phyloP scores from a whole-genome alignment of 106 monocot species.

The Dactylorhiza incarnata region DNA sequence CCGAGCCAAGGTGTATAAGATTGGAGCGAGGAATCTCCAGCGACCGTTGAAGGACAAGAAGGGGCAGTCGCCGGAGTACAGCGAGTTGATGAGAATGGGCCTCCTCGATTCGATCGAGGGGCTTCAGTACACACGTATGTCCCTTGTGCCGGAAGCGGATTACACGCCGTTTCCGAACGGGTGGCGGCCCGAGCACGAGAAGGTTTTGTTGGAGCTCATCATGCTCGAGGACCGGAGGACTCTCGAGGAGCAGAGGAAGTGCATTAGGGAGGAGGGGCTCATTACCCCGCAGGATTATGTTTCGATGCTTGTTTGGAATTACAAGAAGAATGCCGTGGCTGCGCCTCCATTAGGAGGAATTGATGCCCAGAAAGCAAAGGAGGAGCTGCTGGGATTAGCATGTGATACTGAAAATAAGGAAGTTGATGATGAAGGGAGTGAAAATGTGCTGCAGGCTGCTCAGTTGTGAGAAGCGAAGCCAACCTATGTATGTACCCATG shows the following conservation, averaged over 20 bases:
- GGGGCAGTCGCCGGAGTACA: slow-evolving; percentile 87
- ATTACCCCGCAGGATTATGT: slow-evolving; percentile 86
- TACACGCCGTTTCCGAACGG: slow-evolving; percentile 80
- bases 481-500: neutral
- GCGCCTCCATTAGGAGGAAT: slow-evolving; percentile 35
- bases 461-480: slow-evolving; percentile 27
- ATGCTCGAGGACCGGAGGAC: slow-evolving; percentile 53
- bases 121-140: slow-evolving; percentile 83
- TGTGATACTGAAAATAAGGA: slow-evolving; percentile 17
- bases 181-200: slow-evolving; percentile 92
- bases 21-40: slow-evolving; percentile 87
- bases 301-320: slow-evolving; percentile 94
- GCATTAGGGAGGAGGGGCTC: slow-evolving; percentile 67
- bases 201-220: slow-evolving; percentile 65
- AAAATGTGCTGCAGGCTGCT: slow-evolving; percentile 17
- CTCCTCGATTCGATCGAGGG: slow-evolving; percentile 87
- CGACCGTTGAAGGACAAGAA: slow-evolving; percentile 96
- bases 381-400: slow-evolving; percentile 43
- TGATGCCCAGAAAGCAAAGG: slow-evolving; percentile 45
- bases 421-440: slow-evolving; percentile 30
- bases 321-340: slow-evolving; percentile 74
- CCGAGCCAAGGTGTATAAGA: slow-evolving; percentile 94
- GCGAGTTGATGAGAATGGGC: slow-evolving; percentile 89
- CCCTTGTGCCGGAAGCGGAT: slow-evolving; percentile 87
- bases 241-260: slow-evolving; percentile 50